Conservation (phyloP, 2,329 filamentous ascomycete species). For the Blastomyces percursus region DNA sequence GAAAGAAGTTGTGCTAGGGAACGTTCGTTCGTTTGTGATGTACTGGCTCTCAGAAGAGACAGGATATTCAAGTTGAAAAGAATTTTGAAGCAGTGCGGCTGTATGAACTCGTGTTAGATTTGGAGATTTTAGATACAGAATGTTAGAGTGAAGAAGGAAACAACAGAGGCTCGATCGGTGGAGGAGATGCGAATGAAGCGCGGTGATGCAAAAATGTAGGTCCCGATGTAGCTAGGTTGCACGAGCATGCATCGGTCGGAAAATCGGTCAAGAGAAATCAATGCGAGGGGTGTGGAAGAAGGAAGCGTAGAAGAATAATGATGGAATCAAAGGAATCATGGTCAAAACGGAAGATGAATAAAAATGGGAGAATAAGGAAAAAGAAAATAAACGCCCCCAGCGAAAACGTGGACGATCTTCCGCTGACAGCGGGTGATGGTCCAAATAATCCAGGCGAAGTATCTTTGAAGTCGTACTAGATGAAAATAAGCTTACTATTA, state of each 20-base stretch:
- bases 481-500: conserved; percentile 19
- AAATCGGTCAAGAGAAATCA: conserved; percentile 4
- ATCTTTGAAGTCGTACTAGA: conserved; percentile 14
- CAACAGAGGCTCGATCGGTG: background rate
- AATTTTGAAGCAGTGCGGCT: conserved; percentile 27
- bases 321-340: conserved; percentile 1
- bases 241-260: conserved; percentile 8
- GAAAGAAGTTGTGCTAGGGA: conserved; percentile 26
- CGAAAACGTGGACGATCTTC: conserved; percentile 13
- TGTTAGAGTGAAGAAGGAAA: background rate
- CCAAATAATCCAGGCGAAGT: conserved; percentile 7
- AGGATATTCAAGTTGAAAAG: conserved; percentile 30
- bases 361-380: conserved; percentile 1
- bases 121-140: conserved; percentile 2
- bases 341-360: conserved; percentile 4
- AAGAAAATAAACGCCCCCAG: conserved; percentile 5
- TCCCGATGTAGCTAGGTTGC: conserved; percentile 9
- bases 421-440: conserved; percentile 8
- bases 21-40: conserved; percentile 26
- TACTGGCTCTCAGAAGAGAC: conserved; percentile 32
- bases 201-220: background rate
- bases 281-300: background rate
- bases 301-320: background rate
- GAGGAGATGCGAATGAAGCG: background rate
- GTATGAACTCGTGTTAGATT: conserved; percentile 19